A percentile compares a stretch with the other conserved stretches of the same genome.
phyloP scores from a whole-genome alignment of 352 stramenopile genomes.

The Globisporangium nodosum region DNA sequence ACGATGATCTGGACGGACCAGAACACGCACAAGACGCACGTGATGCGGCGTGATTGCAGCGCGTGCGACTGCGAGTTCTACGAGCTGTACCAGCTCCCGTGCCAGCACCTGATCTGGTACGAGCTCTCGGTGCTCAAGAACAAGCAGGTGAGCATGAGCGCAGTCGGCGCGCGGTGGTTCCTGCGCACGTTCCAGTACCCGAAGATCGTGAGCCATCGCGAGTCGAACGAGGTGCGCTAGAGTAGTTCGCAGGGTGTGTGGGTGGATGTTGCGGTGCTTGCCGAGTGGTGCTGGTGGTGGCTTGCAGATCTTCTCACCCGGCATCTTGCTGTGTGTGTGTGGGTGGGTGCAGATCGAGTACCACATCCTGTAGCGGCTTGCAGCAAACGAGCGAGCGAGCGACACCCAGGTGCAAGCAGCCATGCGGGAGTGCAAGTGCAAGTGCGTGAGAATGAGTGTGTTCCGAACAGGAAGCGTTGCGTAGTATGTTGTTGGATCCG shows the following conservation, averaged over 20 bases:
- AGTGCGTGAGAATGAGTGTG: too few relatives aligned
- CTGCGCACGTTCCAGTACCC: conserved; percentile 62
- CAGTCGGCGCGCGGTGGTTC: conserved; percentile 56
- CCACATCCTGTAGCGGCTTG: conserved; percentile 37
- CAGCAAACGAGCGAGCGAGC: too few relatives aligned
- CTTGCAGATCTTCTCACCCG: conserved; percentile 1
- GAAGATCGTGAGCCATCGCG: conserved; percentile 45
- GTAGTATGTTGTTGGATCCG: too few relatives aligned
- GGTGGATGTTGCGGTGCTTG: not conserved
- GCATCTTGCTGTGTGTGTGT: not conserved
- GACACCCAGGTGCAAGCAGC: too few relatives aligned
- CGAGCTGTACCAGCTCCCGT: conserved; percentile 55
- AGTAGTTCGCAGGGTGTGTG: not conserved
- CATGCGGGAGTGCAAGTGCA: too few relatives aligned
- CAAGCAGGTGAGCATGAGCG: conserved; percentile 59
- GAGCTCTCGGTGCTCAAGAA: conserved; percentile 55
- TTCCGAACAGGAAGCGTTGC: too few relatives aligned
- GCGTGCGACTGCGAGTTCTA: conserved; percentile 67
- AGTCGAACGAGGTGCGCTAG: conserved; percentile 59
- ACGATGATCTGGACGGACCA: conserved; percentile 56
- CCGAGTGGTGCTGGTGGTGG: not conserved
- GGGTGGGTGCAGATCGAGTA: conserved; percentile 44
- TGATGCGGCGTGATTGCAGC: conserved; percentile 53
- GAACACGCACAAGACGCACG: conserved; percentile 43
- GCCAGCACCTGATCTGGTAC: conserved; percentile 73